Conservation (phyloP, 805 yeast genomes). For the Hanseniaspora jakobsenii region DNA sequence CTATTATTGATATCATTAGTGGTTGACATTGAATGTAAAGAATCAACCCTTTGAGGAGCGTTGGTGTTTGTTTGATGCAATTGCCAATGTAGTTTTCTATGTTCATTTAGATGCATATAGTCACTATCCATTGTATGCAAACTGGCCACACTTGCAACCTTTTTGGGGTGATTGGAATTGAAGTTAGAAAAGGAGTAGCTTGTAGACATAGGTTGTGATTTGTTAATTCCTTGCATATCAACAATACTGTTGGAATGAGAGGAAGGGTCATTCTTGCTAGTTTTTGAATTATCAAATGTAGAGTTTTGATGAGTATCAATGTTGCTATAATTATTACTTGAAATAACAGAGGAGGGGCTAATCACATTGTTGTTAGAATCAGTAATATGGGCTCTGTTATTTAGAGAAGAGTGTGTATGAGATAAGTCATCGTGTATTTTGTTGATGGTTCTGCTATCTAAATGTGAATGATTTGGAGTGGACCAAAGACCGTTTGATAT, state of each 20-base stretch:
- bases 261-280: no score
- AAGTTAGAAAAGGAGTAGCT: not conserved
- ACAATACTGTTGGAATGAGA: not conserved
- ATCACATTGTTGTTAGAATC: not conserved
- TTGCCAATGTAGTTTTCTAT: constrained; percentile 11
- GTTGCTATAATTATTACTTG: no score
- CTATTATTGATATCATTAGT: constrained; percentile 1
- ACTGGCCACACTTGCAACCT: not conserved
- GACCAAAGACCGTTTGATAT: no score
- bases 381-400: no score
- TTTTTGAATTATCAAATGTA: no score
- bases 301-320: no score
- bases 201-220: not conserved
- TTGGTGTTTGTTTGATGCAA: not conserved
- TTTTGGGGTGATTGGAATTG: not conserved
- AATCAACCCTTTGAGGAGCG: not conserved
- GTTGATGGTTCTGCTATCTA: no score
- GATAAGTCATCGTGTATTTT: no score
- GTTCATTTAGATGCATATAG: constrained; percentile 9
- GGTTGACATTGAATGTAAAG: constrained; percentile 7
- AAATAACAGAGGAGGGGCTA: constrained; percentile 1
- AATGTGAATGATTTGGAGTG: no score
- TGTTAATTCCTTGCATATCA: not conserved
- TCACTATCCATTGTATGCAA: constrained; percentile 1
- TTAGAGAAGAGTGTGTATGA: no score